Percentiles rank a stretch among this genome's conserved stretches.
phyloP scores from a whole-genome alignment of 768 basidiomycete genomes.

The Suillus placidus region DNA sequence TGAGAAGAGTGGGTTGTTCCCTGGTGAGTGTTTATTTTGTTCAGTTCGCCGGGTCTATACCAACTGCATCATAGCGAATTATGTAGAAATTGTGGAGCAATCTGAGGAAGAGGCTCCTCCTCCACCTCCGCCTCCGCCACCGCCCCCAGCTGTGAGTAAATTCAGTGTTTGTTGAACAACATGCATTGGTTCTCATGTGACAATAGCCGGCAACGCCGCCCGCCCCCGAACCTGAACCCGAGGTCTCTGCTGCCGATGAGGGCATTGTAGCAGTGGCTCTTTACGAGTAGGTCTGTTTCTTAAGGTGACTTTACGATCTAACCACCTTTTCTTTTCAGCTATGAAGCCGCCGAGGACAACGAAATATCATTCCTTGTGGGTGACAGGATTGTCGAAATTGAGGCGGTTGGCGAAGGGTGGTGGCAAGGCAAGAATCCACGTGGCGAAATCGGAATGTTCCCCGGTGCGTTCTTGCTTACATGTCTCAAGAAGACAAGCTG shows the following conservation, averaged over 20 bases:
- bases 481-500: not conserved
- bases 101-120: constrained; percentile 51
- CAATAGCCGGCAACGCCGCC: constrained; percentile 34
- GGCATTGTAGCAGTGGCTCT: constrained; percentile 66
- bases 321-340: constrained; percentile 47
- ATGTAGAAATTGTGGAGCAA: constrained; percentile 74
- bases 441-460: constrained; percentile 72
- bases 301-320: not conserved
- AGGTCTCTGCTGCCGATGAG: constrained; percentile 49
- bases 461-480: constrained; percentile 49
- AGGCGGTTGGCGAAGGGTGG: constrained; percentile 86
- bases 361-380: constrained; percentile 86
- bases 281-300: constrained; percentile 60
- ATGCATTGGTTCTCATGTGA: not conserved
- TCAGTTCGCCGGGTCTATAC: not conserved
- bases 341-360: constrained; percentile 90
- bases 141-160: constrained; percentile 46
- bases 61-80: constrained; percentile 62
- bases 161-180: constrained; percentile 13
- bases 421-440: constrained; percentile 69
- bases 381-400: constrained; percentile 76
- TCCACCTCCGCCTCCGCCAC: constrained; percentile 60
- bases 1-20: constrained; percentile 77
- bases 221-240: constrained; percentile 50
- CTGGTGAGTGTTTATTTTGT: constrained; percentile 47